phyloP scores from a whole-genome alignment of 2,329 filamentous ascomycete species.

The Fusarium hostae region DNA sequence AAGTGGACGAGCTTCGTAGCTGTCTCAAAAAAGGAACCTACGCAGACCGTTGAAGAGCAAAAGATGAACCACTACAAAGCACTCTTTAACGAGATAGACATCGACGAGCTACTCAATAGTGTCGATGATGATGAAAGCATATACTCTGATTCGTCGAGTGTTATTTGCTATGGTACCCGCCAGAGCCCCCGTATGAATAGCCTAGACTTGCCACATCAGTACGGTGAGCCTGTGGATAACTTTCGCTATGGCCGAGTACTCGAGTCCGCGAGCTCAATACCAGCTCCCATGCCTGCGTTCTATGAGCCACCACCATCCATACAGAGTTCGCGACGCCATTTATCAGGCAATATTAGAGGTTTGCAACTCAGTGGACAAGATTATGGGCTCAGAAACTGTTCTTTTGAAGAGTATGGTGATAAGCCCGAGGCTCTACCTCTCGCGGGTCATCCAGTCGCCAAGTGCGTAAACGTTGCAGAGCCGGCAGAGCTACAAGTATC shows the following conservation, averaged over 20 bases:
- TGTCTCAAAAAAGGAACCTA: fast-evolving
- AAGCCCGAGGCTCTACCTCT: too few species aligned
- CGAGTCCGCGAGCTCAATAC: background rate
- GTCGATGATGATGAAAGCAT: background rate
- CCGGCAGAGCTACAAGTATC: too few species aligned
- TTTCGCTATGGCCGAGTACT: too few species aligned
- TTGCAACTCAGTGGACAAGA: too few species aligned
- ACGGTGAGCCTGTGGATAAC: too few species aligned
- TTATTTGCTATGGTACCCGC: background rate
- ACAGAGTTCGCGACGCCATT: background rate
- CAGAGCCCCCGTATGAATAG: background rate
- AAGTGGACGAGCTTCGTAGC: background rate
- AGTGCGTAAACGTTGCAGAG: too few species aligned
- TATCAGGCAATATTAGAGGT: too few species aligned
- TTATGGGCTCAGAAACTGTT: too few species aligned
- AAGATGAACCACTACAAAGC: background rate
- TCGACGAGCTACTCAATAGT: background rate
- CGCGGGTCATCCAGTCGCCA: too few species aligned
- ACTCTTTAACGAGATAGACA: background rate
- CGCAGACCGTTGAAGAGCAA: fast-evolving
- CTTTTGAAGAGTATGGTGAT: too few species aligned
- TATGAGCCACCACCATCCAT: fast-evolving
- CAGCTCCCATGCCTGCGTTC: background rate
- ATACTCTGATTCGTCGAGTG: background rate
- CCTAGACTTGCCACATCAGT: too few species aligned